Percentiles rank a stretch among this genome's conserved stretches.
Evolutionary conservation across 257 asterid genomes (phyloP).

Genomic region (Solanum pinnatisectum): DNA sequence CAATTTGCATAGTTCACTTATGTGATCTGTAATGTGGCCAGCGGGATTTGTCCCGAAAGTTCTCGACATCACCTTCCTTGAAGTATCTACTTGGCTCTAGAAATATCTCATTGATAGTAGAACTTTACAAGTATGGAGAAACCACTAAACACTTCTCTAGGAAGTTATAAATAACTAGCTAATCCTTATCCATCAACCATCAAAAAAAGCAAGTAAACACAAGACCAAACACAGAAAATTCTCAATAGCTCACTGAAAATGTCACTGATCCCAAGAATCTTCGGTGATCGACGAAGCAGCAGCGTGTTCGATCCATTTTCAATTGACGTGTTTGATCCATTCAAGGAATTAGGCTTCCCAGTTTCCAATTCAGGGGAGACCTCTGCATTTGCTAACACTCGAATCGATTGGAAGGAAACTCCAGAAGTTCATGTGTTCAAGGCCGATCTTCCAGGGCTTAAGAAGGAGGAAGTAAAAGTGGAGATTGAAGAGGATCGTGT

Average conservation of each 20-base stretch:
- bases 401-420: neutral
- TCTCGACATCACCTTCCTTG: neutral
- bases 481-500: neutral
- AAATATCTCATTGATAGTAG: neutral
- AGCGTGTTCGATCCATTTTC: neutral
- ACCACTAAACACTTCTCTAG: neutral
- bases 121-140: neutral
- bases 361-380: neutral
- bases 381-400: neutral
- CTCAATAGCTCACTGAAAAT: neutral
- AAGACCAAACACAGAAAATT: neutral
- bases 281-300: neutral
- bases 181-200: neutral
- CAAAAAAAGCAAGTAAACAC: neutral
- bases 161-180: neutral
- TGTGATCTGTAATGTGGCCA: neutral
- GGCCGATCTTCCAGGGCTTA: neutral
- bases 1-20: neutral
- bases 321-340: neutral
- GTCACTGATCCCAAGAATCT: neutral
- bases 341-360: neutral
- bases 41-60: neutral
- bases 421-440: neutral
- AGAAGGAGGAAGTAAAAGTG: neutral
- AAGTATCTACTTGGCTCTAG: neutral